Base-by-base conservation (phyloP, 176 grass and related monocot genomes). In the Avena eriantha region DNA sequence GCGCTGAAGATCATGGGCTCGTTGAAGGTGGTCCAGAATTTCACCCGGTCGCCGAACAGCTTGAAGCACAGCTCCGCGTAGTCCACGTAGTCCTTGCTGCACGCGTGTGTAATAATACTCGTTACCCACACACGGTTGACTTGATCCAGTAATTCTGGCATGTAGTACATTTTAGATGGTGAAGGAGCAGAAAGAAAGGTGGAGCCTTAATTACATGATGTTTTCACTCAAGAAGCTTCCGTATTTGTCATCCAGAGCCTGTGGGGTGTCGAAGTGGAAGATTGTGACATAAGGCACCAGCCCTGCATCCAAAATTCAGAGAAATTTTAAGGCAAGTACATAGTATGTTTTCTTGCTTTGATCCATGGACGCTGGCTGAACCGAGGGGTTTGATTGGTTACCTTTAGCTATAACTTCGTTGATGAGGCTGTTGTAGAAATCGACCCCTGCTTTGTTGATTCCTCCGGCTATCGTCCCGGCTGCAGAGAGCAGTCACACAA, bases 351-450 rank as follows among this genome's bases (percentile, higher is more conserved):
- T 29, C 19, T 16, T 4, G 55, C 0, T 49, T 58, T 18, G 23
- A 3, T 57, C 55, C 47, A 49, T 13, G 47, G 47, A 49, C 12
- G 29, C 29, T 29, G 29, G 47, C 47, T 36, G 22, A 6, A 47
- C 4, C 21, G 17, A n/a, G 33, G 8, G 15, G 12, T 29, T 29
- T 2, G n/a, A n/a, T n/a, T 24, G 8, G 12, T 36, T 54, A 92
- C 93, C 90, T 53, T 79, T 92, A 11, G 90, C 67, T 76, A 92
- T 10, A 50, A 95, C 76, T 41, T 95, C 90, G 16, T 95, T 48
- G 12, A 92, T 90, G 56, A 95, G 82, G 70, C 78, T 84, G 76
- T 95, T 95, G 78, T 95, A 95, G 70, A 89, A 92, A 14, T 89
- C 67, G 15, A 95, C 76, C 14, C 93, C 93, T 72, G 83, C 87